Evolutionary conservation across 164 flowering plant genomes (phyloP).

Genomic region (Macadamia integrifolia): DNA sequence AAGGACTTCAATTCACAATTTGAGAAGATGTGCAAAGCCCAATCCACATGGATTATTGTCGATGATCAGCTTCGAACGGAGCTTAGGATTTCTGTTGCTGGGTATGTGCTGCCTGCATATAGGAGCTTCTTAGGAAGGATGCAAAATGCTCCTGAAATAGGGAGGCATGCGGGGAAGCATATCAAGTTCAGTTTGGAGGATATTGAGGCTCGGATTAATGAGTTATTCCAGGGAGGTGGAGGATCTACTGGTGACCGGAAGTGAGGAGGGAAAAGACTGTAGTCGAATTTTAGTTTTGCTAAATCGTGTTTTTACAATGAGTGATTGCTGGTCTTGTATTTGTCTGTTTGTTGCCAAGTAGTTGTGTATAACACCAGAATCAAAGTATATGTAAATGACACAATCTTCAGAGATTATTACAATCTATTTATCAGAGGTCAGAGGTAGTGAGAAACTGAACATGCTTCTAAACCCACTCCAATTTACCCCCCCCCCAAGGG

Average conservation of each 20-base stretch:
- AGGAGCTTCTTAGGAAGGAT: conserved; percentile 58
- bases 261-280: conserved; percentile 16
- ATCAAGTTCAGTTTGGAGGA: conserved; percentile 59
- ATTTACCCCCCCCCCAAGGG: too few species aligned
- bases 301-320: not conserved
- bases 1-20: conserved; percentile 55
- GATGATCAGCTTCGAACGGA: conserved; percentile 79
- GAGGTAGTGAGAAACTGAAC: too few species aligned
- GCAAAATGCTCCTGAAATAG: conserved; percentile 38
- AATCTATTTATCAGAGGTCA: too few species aligned
- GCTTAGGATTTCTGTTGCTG: conserved; percentile 38
- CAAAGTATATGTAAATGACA: too few species aligned
- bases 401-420: too few species aligned
- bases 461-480: too few species aligned
- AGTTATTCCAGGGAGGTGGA: conserved; percentile 48
- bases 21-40: conserved; percentile 54
- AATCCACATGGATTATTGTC: conserved; percentile 61
- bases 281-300: not conserved
- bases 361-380: too few species aligned
- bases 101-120: conserved; percentile 50
- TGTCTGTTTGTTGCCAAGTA: too few species aligned
- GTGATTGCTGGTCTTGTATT: too few species aligned
- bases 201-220: conserved; percentile 47
- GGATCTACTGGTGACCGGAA: conserved; percentile 31
- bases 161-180: conserved; percentile 45